A percentile compares a stretch with the other conserved stretches of the same genome.
phyloP scores from a whole-genome alignment of 2,329 filamentous ascomycete genomes.

The Rasamsonia emersonii region DNA sequence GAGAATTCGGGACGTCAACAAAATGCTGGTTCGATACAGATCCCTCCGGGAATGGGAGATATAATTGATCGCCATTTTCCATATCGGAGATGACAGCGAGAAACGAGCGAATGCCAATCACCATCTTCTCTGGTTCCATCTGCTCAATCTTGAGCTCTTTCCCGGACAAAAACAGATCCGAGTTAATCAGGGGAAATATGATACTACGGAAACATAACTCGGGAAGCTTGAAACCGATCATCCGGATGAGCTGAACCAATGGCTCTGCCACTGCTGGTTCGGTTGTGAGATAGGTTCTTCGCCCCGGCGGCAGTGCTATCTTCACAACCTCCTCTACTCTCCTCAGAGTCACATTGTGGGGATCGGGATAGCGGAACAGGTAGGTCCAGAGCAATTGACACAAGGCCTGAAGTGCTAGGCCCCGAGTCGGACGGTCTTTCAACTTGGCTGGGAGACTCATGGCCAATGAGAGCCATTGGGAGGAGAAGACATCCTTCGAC shows the following conservation, averaged over 20 bases:
- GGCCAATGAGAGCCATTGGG: conserved; percentile 79
- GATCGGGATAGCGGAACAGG: conserved; percentile 73
- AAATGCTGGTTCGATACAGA: conserved; percentile 31
- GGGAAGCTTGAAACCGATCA: conserved; percentile 87
- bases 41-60: conserved; percentile 73
- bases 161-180: conserved; percentile 69
- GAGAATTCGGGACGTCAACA: conserved; percentile 27
- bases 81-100: conserved; percentile 87
- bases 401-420: conserved; percentile 77
- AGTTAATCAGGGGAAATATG: conserved; percentile 92
- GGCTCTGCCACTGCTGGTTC: conserved; percentile 81
- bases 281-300: conserved; percentile 70
- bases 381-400: conserved; percentile 92
- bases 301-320: conserved; percentile 71
- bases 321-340: conserved; percentile 87
- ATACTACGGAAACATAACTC: conserved; percentile 88
- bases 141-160: conserved; percentile 82
- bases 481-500: conserved; percentile 69
- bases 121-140: conserved; percentile 90
- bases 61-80: conserved; percentile 68
- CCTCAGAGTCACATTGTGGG: conserved; percentile 55
- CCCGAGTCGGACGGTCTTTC: conserved; percentile 72
- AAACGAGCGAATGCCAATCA: conserved; percentile 93
- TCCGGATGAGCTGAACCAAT: conserved; percentile 84
- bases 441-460: conserved; percentile 69